Conservation (phyloP, 352 stramenopile genomes). For the Phytopythium oedochilum region DNA sequence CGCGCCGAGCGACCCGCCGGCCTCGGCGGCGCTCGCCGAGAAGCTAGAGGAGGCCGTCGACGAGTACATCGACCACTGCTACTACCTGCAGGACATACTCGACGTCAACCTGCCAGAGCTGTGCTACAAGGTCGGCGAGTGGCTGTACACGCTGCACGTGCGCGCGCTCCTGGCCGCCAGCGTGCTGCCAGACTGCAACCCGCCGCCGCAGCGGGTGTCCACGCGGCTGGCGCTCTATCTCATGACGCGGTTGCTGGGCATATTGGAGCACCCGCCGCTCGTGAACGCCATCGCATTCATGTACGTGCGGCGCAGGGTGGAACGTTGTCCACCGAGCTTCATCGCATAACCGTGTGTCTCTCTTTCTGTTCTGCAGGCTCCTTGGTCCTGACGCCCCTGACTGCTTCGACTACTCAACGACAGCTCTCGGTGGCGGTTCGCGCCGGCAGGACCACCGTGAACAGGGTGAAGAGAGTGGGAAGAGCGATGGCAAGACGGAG, state of each 20-base stretch:
- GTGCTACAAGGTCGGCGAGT: constrained; percentile 72
- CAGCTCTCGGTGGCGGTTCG: constrained; percentile 50
- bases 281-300: constrained; percentile 79
- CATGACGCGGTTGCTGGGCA: constrained; percentile 63
- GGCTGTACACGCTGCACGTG: constrained; percentile 69
- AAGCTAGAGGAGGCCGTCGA: constrained; percentile 80
- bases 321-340: neutral
- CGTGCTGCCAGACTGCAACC: constrained; percentile 71
- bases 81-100: constrained; percentile 81
- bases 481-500: neutral
- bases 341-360: neutral
- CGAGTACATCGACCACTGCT: constrained; percentile 82
- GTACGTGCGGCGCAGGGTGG: constrained; percentile 28
- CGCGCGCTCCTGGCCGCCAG: constrained; percentile 64
- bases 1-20: constrained; percentile 4
- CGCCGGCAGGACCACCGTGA: constrained; percentile 12
- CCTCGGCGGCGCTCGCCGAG: constrained; percentile 30
- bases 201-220: constrained; percentile 64
- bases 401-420: constrained; percentile 51
- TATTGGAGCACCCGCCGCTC: constrained; percentile 76
- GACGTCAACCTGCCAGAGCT: constrained; percentile 81
- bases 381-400: constrained; percentile 56
- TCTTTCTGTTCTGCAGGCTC: constrained; percentile 21
- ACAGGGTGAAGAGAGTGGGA: constrained; percentile 1
- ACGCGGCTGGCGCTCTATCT: constrained; percentile 75